Conservation (phyloP, 192 early-diverging fungal species). For the Jimgerdemannia flammicorona region DNA sequence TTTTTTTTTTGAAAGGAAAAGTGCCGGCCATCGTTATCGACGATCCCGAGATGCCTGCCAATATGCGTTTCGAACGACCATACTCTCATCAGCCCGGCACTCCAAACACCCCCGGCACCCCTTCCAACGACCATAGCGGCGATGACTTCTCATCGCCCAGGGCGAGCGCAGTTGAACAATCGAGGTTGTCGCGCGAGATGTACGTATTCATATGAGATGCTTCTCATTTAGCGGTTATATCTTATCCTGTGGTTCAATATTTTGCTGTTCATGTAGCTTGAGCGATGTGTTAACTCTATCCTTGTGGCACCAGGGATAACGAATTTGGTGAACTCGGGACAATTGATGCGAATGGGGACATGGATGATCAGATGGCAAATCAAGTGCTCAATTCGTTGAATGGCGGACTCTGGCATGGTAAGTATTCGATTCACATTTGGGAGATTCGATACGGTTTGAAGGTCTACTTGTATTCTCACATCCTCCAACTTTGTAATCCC, state of each 20-base stretch:
- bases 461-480: not conserved
- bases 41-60: not conserved
- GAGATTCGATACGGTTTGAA: not conserved
- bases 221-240: not conserved
- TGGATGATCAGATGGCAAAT: constrained; percentile 22
- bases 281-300: not conserved
- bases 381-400: constrained; percentile 12
- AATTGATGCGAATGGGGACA: constrained; percentile 17
- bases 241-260: not conserved
- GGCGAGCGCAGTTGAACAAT: not conserved
- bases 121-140: not conserved
- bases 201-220: not conserved
- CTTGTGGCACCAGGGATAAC: not conserved
- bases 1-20: too few relatives aligned
- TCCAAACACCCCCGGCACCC: not conserved
- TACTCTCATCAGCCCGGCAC: not conserved
- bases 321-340: not conserved
- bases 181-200: not conserved
- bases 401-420: constrained; percentile 23
- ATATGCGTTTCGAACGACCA: not conserved
- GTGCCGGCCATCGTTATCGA: not conserved
- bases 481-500: not conserved
- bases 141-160: not conserved
- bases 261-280: not conserved
- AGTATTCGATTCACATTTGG: not conserved